A percentile compares a stretch with the other conserved stretches of the same genome.
phyloP scores from a whole-genome alignment of 2,329 filamentous ascomycete species.

The Thelonectria olida region DNA sequence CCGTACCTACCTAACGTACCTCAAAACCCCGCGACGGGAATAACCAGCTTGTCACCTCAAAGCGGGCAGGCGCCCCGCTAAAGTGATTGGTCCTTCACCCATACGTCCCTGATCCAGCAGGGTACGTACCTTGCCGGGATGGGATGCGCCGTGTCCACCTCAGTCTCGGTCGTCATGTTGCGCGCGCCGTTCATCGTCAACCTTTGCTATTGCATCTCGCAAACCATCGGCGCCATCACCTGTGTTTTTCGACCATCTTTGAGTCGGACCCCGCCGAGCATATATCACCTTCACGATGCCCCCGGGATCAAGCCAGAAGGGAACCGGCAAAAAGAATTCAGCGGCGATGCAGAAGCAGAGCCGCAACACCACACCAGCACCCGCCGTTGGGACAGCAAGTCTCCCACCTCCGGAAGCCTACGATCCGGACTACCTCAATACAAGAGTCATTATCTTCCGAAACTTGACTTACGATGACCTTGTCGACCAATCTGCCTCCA shows the following conservation, averaged over 20 bases:
- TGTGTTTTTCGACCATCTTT: conserved; percentile 8
- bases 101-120: too few relatives aligned
- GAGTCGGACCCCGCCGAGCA: conserved; percentile 3
- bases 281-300: conserved; percentile 63
- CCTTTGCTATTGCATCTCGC: conserved; percentile 17
- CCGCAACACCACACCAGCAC: conserved; percentile 78
- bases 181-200: conserved; percentile 15
- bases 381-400: conserved; percentile 54
- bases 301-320: conserved; percentile 66
- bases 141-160: neutral
- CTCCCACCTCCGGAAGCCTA: conserved; percentile 64
- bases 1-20: neutral
- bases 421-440: conserved; percentile 73
- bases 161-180: neutral
- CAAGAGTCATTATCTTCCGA: conserved; percentile 66
- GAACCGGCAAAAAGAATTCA: conserved; percentile 71
- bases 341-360: conserved; percentile 74
- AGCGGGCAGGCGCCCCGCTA: too few relatives aligned
- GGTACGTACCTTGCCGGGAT: conserved; percentile 1
- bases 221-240: conserved; percentile 16
- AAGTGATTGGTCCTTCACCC: neutral
- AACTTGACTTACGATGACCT: conserved; percentile 75
- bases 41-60: too few relatives aligned
- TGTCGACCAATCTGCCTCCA: conserved; percentile 68
- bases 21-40: neutral